These are phyloP conservation scores for Saturnispora zaruensis DNA, from an alignment of 805 yeast genomes.

Conservation along the genomic window DNA sequence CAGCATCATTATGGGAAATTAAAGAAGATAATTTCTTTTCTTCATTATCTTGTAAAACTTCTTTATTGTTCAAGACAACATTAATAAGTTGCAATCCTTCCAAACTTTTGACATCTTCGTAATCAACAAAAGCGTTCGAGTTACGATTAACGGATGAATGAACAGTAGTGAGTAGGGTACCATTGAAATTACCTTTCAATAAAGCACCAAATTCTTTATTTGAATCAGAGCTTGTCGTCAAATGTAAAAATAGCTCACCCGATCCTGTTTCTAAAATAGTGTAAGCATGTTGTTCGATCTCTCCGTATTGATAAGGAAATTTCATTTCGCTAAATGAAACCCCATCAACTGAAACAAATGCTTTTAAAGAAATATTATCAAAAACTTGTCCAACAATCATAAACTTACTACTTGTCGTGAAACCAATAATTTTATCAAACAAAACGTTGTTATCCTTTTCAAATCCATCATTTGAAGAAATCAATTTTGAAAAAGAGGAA, in stretches of 20 bases:
- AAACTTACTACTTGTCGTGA: conserved; percentile 62
- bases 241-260: conserved; percentile 71
- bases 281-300: conserved; percentile 59
- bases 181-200: conserved; percentile 83
- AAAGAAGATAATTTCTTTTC: conserved; percentile 56
- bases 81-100: conserved; percentile 82
- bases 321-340: conserved; percentile 62
- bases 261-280: conserved; percentile 71
- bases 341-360: conserved; percentile 77
- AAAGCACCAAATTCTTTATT: conserved; percentile 66
- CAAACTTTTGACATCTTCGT: conserved; percentile 69
- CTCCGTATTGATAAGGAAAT: conserved; percentile 60
- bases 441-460: conserved; percentile 30
- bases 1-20: conserved; percentile 87
- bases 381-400: conserved; percentile 60
- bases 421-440: conserved; percentile 60
- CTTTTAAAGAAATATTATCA: conserved; percentile 47
- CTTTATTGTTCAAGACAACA: conserved; percentile 48
- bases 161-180: conserved; percentile 72
- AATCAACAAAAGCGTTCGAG: conserved; percentile 70
- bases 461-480: conserved; percentile 51
- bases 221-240: conserved; percentile 49
- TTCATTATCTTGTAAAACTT: conserved; percentile 24
- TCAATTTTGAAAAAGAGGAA: conserved; percentile 19
- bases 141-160: conserved; percentile 70